Base-by-base conservation (phyloP, 495 filamentous ascomycete species). In the Monascus purpureus region DNA sequence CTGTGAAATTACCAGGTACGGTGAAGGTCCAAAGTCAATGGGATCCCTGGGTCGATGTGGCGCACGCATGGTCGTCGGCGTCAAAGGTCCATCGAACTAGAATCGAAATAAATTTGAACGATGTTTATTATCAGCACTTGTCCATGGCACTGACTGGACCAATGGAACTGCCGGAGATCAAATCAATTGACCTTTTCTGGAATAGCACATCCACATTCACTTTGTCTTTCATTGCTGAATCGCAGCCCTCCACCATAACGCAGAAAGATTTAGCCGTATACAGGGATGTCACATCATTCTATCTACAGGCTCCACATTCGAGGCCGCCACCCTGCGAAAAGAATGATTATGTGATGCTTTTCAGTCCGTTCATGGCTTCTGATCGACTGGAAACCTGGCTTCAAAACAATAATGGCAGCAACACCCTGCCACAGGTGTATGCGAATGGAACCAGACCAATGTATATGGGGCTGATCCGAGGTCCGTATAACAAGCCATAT, bases 31-130 rank as follows among this genome's bases (percentile, higher is more conserved):
- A 60, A 7, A 64, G 60, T 22, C 63, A 69, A 39, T 59, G 74
- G 32, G 70, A 80, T 41, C 80, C 82, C 0, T 92, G 77, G 77
- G 40, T 52, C n/a, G 45, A 56, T 8, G 47, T 82, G 27, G 75
- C 80, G 2, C 46, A 54, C 18, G 58, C 50, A 8, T 82, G 75
- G 75, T 38, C 42, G 29, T 17, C 4, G 20, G 9, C 29, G 50
- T 41, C 58, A 22, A 25, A 46, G 43, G 14, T 55, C 1, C 51
- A 61, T 28, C 41, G 46, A 27, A 59, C 49, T 7, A 38, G 43
- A 4, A 45, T 68, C 2, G 38, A 35, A 4, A 37, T 64, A 3
- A 22, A 22, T 17, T 34, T 45, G 8, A 50, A 61, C 13, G 52
- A 55, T 1, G 29, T 50, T n/a, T 39, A 42, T 7, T 22, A 46